Evolutionary conservation across 2,329 filamentous ascomycete genomes (phyloP).

Genomic region (Lachnellula subtilissima): DNA sequence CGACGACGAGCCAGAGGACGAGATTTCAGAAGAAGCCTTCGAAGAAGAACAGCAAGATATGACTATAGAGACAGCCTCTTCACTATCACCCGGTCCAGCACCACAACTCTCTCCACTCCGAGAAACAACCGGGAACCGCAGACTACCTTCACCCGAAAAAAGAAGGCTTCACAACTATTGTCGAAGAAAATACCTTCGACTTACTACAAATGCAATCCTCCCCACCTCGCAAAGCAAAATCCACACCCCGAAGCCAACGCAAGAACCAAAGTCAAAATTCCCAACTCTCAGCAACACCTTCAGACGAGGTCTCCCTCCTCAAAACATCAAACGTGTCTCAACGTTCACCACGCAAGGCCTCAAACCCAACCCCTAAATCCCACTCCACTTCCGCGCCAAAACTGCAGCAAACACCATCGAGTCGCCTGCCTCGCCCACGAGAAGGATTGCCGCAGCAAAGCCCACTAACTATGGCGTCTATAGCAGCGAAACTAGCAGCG

Average conservation of each 20-base stretch:
- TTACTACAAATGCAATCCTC: conserved; percentile 34
- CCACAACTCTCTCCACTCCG: conserved; percentile 42
- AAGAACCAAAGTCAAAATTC: conserved; percentile 6
- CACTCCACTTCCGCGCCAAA: conserved; percentile 14
- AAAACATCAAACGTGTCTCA: conserved; percentile 15
- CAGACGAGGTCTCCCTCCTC: conserved; percentile 22
- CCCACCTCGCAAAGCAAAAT: conserved; percentile 29
- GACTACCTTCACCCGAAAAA: conserved; percentile 26
- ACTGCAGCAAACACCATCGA: conserved; percentile 20
- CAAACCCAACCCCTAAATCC: conserved; percentile 7
- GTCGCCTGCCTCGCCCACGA: conserved; percentile 27
- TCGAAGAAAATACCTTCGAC: conserved; percentile 46
- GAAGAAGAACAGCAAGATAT: conserved; percentile 26
- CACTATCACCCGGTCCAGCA: conserved; percentile 23
- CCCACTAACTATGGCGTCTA: conserved; percentile 56
- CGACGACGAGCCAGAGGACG: conserved; percentile 41
- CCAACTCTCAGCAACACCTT: conserved; percentile 7
- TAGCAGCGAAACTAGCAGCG: conserved; percentile 59
- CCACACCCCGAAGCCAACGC: conserved; percentile 14
- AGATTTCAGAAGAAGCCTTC: conserved; percentile 15
- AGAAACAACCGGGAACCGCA: conserved; percentile 30
- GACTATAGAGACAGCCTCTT: conserved; percentile 22
- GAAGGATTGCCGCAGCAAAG: conserved; percentile 42
- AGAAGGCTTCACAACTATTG: conserved; percentile 42
- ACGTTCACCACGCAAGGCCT: conserved; percentile 10